Conservation (phyloP, 164 flowering plant species). For the Stephania yunnanensis region DNA sequence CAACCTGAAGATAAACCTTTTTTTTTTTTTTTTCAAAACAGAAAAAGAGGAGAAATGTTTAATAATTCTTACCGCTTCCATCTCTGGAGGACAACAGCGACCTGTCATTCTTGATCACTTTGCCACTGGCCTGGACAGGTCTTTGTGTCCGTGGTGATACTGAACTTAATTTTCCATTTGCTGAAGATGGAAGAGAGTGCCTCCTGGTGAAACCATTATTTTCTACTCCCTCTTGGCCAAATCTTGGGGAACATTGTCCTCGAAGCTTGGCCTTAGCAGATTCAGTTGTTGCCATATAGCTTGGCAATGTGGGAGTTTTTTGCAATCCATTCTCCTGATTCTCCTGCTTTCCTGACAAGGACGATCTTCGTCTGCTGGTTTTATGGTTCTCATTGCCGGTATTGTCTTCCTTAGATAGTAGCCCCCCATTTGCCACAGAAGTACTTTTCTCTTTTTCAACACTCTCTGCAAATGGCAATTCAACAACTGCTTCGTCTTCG, state of each 20-base stretch:
- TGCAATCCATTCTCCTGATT: slow-evolving; percentile 53
- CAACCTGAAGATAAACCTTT: neutral
- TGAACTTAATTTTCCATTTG: slow-evolving; percentile 46
- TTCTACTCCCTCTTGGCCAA: slow-evolving; percentile 40
- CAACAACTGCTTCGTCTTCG: slow-evolving; percentile 23
- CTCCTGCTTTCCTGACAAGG: slow-evolving; percentile 62
- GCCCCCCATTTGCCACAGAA: slow-evolving; percentile 30
- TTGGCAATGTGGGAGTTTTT: slow-evolving; percentile 66
- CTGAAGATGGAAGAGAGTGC: slow-evolving; percentile 61
- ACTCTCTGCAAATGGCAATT: slow-evolving; percentile 32
- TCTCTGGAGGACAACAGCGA: slow-evolving; percentile 51
- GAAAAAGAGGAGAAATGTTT: neutral
- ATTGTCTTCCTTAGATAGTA: slow-evolving; percentile 39
- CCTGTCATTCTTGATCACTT: slow-evolving; percentile 34
- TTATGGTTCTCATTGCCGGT: slow-evolving; percentile 40
- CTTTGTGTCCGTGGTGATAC: slow-evolving; percentile 49
- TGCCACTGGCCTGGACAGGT: slow-evolving; percentile 31
- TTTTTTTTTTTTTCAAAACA: neutral
- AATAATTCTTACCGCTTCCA: slow-evolving; percentile 43
- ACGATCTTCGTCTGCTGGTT: slow-evolving; percentile 39
- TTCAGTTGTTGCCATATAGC: slow-evolving; percentile 83
- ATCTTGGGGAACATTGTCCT: slow-evolving; percentile 49
- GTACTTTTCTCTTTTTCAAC: slow-evolving; percentile 31
- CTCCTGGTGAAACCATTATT: slow-evolving; percentile 47
- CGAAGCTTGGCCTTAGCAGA: slow-evolving; percentile 81